Conservation (phyloP, 1,284 basidiomycete species). For the Mycena citricolor region DNA sequence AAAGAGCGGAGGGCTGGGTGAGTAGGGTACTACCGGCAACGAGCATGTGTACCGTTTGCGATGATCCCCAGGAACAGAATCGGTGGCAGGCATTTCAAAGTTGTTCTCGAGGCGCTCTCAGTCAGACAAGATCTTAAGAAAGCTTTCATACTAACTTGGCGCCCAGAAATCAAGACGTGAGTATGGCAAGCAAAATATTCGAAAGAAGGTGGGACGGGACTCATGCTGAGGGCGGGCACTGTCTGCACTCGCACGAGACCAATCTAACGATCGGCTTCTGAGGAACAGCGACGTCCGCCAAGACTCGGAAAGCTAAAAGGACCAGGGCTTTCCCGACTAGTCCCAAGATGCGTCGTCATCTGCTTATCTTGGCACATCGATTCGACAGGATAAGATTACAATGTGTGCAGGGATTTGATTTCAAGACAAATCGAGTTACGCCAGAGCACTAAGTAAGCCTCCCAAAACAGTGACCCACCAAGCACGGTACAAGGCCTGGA, state of each 20-base stretch:
- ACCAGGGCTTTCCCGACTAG: too few relatives aligned
- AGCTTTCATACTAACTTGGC: slow-evolving; percentile 9
- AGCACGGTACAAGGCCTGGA: slow-evolving; percentile 74
- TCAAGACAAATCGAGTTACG: slow-evolving; percentile 31
- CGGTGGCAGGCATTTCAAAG: background rate
- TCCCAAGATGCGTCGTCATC: slow-evolving; percentile 4
- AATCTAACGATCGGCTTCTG: too few relatives aligned
- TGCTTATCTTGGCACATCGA: slow-evolving; percentile 1
- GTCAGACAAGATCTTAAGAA: background rate
- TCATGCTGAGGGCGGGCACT: too few relatives aligned
- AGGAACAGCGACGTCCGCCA: too few relatives aligned
- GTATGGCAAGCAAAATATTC: slow-evolving; percentile 5
- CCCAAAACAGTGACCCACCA: slow-evolving; percentile 85
- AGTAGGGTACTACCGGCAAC: slow-evolving; percentile 4
- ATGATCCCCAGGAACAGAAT: slow-evolving; percentile 32
- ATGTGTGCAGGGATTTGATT: background rate
- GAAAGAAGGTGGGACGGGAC: background rate
- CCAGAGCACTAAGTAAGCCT: slow-evolving; percentile 59
- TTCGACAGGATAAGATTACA: background rate
- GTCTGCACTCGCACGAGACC: too few relatives aligned
- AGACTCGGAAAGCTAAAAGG: too few relatives aligned
- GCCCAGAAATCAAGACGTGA: slow-evolving; percentile 9
- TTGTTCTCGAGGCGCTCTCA: background rate
- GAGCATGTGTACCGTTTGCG: slow-evolving; percentile 37
- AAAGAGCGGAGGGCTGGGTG: too few relatives aligned